phyloP scores from a whole-genome alignment of 371 early-diverging fungal species.

The Mucor saturninus region DNA sequence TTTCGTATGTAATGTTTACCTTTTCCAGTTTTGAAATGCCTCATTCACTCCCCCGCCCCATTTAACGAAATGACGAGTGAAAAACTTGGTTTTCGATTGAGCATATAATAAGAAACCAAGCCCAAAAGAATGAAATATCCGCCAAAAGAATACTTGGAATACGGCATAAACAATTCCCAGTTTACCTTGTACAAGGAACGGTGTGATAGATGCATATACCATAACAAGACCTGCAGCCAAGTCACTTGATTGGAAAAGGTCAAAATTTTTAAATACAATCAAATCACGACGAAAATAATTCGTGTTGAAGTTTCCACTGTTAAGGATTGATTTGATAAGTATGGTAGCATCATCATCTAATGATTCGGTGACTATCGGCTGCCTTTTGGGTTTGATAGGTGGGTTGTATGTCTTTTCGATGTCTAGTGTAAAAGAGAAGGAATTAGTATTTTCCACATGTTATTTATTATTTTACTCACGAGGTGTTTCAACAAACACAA shows the following conservation, averaged over 20 bases:
- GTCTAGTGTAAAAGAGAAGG: constrained; percentile 30
- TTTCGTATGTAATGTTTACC: constrained; percentile 14
- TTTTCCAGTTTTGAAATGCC: constrained; percentile 85
- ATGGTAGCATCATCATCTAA: constrained; percentile 24
- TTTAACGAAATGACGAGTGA: constrained; percentile 85
- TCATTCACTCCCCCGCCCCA: constrained; percentile 79
- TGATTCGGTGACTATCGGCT: constrained; percentile 17
- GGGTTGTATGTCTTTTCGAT: constrained; percentile 86
- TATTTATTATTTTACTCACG: constrained; percentile 46
- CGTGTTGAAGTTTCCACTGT: constrained; percentile 7
- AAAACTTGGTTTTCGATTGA: constrained; percentile 77
- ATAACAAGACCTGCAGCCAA: constrained; percentile 71
- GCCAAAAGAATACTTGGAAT: constrained; percentile 81
- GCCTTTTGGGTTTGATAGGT: constrained; percentile 47
- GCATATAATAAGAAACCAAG: constrained; percentile 72
- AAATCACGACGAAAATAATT: constrained; percentile 77
- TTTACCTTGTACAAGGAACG: constrained; percentile 48
- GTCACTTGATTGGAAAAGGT: constrained; percentile 77
- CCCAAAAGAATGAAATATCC: constrained; percentile 74
- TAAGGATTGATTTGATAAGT: constrained; percentile 28
- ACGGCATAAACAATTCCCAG: constrained; percentile 46
- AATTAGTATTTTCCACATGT: background rate
- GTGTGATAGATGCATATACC: constrained; percentile 68
- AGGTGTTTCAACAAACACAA: constrained; percentile 87
- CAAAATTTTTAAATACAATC: constrained; percentile 84